Percentiles rank a stretch among this genome's conserved stretches.
Conservation (phyloP, 176 grass and related monocot genomes). For the Triticum timopheevii region DNA sequence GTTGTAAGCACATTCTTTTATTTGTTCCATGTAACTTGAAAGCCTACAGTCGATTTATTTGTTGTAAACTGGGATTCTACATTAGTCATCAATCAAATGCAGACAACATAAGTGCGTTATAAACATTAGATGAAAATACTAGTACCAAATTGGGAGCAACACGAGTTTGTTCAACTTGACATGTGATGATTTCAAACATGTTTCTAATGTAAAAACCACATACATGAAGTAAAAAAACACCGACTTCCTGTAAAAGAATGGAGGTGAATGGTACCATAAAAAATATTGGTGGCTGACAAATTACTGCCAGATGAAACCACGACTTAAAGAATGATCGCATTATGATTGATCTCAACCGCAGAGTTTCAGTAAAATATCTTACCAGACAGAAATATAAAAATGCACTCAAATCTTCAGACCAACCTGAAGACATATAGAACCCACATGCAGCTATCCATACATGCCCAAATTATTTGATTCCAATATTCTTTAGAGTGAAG, state of each 20-base stretch:
- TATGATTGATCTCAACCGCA: neutral
- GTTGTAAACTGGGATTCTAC: too few relatives aligned
- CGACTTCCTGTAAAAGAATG: neutral
- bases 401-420: neutral
- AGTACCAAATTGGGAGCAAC: too few relatives aligned
- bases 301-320: neutral
- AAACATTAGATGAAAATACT: neutral
- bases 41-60: too few relatives aligned
- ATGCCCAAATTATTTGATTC: conserved; percentile 21
- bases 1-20: neutral
- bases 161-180: neutral
- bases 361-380: neutral
- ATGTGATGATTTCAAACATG: neutral
- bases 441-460: neutral
- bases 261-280: neutral
- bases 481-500: neutral
- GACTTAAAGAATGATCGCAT: neutral
- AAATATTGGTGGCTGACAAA: neutral
- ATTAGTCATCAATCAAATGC: neutral
- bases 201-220: too few relatives aligned
- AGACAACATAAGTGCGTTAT: neutral
- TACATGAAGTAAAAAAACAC: too few relatives aligned
- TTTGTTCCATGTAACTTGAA: too few relatives aligned
- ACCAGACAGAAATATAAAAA: neutral
- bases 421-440: neutral